These are phyloP conservation scores for Secale cereale DNA, from an alignment of 176 grass and related monocot species.

Conservation along the genomic window DNA sequence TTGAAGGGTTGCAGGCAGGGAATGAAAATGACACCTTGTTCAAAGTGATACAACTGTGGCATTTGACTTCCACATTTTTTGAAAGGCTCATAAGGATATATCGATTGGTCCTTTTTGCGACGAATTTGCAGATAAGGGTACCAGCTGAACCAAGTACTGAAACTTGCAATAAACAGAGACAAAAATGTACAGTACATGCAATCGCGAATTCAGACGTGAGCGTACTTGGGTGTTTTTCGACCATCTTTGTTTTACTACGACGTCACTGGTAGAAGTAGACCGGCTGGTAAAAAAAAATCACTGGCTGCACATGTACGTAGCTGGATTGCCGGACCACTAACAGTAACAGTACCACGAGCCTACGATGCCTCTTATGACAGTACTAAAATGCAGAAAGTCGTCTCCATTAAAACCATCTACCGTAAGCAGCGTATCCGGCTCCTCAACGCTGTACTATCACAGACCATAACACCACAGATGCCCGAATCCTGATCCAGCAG, in stretches of 20 bases:
- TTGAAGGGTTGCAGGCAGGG: no score
- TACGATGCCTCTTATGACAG: neutral
- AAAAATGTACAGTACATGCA: no score
- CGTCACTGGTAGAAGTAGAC: neutral
- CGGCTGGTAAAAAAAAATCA: neutral
- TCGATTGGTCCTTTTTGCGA: no score
- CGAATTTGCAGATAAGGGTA: no score
- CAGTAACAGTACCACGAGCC: neutral
- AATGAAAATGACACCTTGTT: no score
- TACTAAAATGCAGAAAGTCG: neutral
- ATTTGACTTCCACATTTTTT: no score
- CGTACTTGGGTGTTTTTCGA: neutral
- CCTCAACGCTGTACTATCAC: neutral
- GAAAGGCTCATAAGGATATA: no score
- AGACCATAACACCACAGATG: neutral
- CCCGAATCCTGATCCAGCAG: neutral
- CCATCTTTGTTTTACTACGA: no score
- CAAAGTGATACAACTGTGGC: no score
- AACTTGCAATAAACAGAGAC: no score
- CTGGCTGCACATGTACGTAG: neutral
- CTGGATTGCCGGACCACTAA: neutral
- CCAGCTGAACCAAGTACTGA: no score
- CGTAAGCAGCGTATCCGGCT: neutral
- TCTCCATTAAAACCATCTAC: neutral
- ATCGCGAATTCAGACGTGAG: neutral